Base-by-base conservation (phyloP, 495 filamentous ascomycete genomes). In the Parathielavia appendiculata region DNA sequence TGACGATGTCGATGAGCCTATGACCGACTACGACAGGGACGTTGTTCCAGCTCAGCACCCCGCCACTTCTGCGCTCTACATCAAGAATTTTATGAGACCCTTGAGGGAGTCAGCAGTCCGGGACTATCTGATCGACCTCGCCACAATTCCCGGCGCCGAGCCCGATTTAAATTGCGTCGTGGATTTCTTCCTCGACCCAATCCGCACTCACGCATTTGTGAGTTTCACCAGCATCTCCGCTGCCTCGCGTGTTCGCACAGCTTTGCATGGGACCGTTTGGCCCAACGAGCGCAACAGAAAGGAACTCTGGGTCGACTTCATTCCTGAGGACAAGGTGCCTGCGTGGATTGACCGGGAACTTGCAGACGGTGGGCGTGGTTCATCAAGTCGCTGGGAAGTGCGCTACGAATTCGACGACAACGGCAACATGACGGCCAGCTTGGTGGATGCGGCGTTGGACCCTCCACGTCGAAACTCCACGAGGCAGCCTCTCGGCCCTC, bases 21-120 rank as follows among this genome's bases (percentile, higher is more conserved):
- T 61, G 54, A 56, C 62, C 32, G 65, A 73, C 26, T 63, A 68
- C 54, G 71, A 73, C 22, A 63, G 64, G 55, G 63, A 75, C 22
- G 78, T 87, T 32, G 75, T 76, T 46, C 86, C 91, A 12, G 83
- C 92, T 5, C 71, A 88, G 26, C 93, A 97, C 73, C 82, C 87
- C 12, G 90, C 90, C 2, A 98, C 93, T 7, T 69, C 86, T 35
- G 85, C 90, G 41, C 76, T 98, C 48, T 98, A 97, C 74, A 95
- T 98, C 65, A 86, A 87, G 64, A 84, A 95, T 63, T 81, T 98
- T 46, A 91, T 95, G 85, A 83, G 93, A 43, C 93, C 93, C 16
- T 77, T 98, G 10, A 87, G 87, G 59, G 80, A 81, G 2, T 65
- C 65, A 6, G 67, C 73, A 1, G 79, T 98, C 7, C 81, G 81